Conservation (phyloP, 257 asterid species). For the Gentiana dahurica region DNA sequence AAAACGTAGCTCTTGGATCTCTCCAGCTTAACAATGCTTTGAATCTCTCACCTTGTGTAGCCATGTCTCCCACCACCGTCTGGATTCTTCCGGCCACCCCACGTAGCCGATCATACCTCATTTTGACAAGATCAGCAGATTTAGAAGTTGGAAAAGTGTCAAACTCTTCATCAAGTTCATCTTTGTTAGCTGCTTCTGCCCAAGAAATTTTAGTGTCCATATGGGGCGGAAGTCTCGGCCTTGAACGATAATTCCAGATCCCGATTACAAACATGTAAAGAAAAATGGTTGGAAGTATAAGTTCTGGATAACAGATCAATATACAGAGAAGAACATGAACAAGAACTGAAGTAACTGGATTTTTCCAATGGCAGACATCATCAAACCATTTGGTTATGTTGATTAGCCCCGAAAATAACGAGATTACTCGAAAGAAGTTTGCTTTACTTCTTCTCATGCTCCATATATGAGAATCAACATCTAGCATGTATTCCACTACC, state of each 20-base stretch:
- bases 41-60: conserved; percentile 39
- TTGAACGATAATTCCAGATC: conserved; percentile 36
- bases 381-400: conserved; percentile 41
- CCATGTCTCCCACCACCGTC: conserved; percentile 32
- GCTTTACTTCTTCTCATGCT: conserved; percentile 84
- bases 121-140: conserved; percentile 16
- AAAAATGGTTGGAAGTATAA: conserved; percentile 44
- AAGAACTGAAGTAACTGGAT: conserved; percentile 38
- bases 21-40: conserved; percentile 36
- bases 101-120: conserved; percentile 47
- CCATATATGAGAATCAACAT: conserved; percentile 66
- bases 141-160: conserved; percentile 52
- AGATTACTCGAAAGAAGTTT: conserved; percentile 44
- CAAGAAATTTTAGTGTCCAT: conserved; percentile 55
- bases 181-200: conserved; percentile 49
- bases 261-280: conserved; percentile 54
- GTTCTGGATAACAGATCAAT: conserved; percentile 44
- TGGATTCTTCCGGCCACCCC: conserved; percentile 31
- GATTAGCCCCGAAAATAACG: conserved; percentile 35
- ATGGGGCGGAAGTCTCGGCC: conserved; percentile 56
- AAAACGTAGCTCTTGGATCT: conserved; percentile 37
- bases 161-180: conserved; percentile 65
- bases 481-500: conserved; percentile 73
- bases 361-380: conserved; percentile 46
- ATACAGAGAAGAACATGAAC: conserved; percentile 46